Conservation (phyloP, 495 filamentous ascomycete species). For the Hypoxylon cercidicola region DNA sequence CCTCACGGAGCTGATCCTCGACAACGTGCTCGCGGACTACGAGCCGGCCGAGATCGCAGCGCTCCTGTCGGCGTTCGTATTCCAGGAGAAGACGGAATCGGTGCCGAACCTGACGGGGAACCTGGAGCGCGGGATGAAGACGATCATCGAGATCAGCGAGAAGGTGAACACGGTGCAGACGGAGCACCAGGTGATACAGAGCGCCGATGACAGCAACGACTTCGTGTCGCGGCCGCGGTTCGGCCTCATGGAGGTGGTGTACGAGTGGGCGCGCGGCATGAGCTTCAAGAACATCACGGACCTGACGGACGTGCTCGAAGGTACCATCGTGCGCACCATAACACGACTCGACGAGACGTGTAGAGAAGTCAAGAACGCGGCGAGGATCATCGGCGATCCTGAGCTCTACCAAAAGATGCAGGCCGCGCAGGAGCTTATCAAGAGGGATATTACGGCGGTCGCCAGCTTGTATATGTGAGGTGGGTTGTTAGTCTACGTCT, state of each 20-base stretch:
- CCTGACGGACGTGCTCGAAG: slow-evolving; percentile 95
- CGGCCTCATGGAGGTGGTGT: slow-evolving; percentile 95
- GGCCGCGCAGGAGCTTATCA: slow-evolving; percentile 94
- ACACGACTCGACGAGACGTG: slow-evolving; percentile 95
- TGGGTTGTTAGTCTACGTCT: neutral
- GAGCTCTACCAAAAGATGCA: slow-evolving; percentile 95
- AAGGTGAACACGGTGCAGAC: slow-evolving; percentile 90
- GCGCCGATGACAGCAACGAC: slow-evolving; percentile 88
- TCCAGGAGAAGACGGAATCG: slow-evolving; percentile 93
- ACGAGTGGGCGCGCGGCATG: slow-evolving; percentile 98
- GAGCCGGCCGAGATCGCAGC: slow-evolving; percentile 97
- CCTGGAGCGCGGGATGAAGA: slow-evolving; percentile 84
- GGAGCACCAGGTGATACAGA: slow-evolving; percentile 88
- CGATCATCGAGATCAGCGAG: slow-evolving; percentile 87
- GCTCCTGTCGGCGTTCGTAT: slow-evolving; percentile 94
- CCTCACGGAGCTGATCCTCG: slow-evolving; percentile 92
- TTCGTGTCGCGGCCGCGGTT: slow-evolving; percentile 89
- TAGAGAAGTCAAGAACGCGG: slow-evolving; percentile 96
- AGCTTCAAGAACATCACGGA: slow-evolving; percentile 98
- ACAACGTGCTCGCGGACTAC: slow-evolving; percentile 94
- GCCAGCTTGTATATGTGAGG: slow-evolving; percentile 82
- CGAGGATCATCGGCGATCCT: slow-evolving; percentile 95
- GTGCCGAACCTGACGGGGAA: slow-evolving; percentile 84
- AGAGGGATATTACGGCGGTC: slow-evolving; percentile 92
- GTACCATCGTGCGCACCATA: slow-evolving; percentile 94